A percentile compares a stretch with the other conserved stretches of the same genome.
phyloP scores from a whole-genome alignment of 2,329 filamentous ascomycete genomes.

The Diaporthe capsici region DNA sequence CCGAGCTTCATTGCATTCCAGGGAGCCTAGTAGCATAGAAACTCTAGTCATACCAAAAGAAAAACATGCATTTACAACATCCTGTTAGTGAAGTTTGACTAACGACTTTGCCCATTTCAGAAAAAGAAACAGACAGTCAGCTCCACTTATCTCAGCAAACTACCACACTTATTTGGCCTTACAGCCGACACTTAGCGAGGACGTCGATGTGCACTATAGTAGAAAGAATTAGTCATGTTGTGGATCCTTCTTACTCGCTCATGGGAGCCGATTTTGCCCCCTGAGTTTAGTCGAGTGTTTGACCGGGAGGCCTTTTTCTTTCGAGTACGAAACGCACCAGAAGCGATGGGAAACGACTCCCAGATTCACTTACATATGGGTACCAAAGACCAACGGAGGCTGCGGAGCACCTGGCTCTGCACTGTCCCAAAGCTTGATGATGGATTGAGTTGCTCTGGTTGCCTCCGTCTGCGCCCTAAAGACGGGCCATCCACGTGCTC shows the following conservation, averaged over 20 bases:
- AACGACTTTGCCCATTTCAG: not conserved
- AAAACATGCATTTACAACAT: constrained; percentile 6
- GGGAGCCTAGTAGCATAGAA: constrained; percentile 4
- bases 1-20: not conserved
- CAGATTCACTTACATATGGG: constrained; percentile 16
- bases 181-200: not conserved
- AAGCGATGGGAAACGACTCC: constrained; percentile 1
- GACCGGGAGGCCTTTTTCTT: not conserved
- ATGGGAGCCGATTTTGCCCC: not conserved
- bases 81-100: not conserved
- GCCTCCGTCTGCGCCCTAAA: not conserved
- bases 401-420: constrained; percentile 13
- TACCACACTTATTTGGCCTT: not conserved
- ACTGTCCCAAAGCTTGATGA: constrained; percentile 24
- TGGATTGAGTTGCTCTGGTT: not conserved
- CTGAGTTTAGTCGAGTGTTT: not conserved
- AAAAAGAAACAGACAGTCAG: not conserved
- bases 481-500: constrained; percentile 18
- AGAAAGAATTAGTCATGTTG: constrained; percentile 15
- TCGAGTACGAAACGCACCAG: not conserved
- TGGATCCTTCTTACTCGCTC: constrained; percentile 1
- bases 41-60: constrained; percentile 7
- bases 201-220: constrained; percentile 9
- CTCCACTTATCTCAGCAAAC: not conserved
- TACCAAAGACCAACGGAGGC: constrained; percentile 13